Evolutionary conservation across 495 filamentous ascomycete genomes (phyloP).

Genomic region (Lasiosphaeria hispida): DNA sequence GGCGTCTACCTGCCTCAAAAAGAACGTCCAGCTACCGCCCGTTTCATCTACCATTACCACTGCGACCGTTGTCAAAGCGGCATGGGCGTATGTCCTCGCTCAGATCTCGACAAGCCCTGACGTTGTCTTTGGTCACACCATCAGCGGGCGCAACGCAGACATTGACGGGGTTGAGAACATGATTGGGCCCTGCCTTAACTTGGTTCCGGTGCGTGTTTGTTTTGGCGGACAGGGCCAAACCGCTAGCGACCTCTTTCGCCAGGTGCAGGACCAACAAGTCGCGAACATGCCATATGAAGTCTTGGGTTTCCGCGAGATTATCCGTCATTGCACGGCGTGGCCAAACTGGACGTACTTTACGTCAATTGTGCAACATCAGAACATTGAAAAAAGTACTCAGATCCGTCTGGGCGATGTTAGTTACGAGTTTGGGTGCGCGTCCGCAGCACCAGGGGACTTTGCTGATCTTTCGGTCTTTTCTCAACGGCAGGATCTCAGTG

Average conservation of each 20-base stretch:
- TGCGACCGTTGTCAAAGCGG: slow-evolving; percentile 51
- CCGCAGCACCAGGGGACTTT: slow-evolving; percentile 19
- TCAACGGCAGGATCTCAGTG: not conserved
- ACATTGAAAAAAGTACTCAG: slow-evolving; percentile 17
- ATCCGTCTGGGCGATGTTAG: slow-evolving; percentile 14
- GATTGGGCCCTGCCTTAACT: slow-evolving; percentile 52
- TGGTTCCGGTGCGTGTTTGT: slow-evolving; percentile 56
- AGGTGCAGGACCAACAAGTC: slow-evolving; percentile 58
- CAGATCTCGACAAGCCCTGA: slow-evolving; percentile 44
- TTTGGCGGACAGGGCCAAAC: slow-evolving; percentile 29
- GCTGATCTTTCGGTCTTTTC: slow-evolving; percentile 22
- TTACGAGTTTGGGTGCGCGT: slow-evolving; percentile 21
- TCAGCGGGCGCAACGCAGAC: slow-evolving; percentile 54
- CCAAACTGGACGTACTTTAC: slow-evolving; percentile 35
- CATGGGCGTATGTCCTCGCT: slow-evolving; percentile 56
- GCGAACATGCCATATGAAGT: slow-evolving; percentile 41
- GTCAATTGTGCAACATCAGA: slow-evolving; percentile 30
- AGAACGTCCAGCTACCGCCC: slow-evolving; percentile 18
- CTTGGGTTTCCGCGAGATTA: slow-evolving; percentile 59
- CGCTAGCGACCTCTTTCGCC: slow-evolving; percentile 48
- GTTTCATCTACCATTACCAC: slow-evolving; percentile 44
- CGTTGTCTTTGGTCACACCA: slow-evolving; percentile 55
- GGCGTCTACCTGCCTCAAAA: slow-evolving; percentile 10
- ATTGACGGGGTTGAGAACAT: slow-evolving; percentile 53
- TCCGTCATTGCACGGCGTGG: slow-evolving; percentile 59